These are phyloP conservation scores for Tylopilus vinaceipallidus DNA, from an alignment of 768 basidiomycete species.

Conservation along the genomic window DNA sequence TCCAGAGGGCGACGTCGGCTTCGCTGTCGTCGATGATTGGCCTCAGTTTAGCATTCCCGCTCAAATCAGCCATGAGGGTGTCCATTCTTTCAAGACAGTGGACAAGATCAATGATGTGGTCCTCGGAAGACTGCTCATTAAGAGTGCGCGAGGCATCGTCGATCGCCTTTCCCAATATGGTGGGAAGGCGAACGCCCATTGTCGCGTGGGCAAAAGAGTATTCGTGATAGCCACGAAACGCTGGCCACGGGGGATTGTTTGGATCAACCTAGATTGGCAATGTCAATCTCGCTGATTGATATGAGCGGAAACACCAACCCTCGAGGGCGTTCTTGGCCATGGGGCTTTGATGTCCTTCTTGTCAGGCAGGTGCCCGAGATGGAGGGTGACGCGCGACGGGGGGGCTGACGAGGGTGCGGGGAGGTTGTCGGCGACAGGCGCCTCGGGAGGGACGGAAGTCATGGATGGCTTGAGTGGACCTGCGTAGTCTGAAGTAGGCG, in stretches of 20 bases:
- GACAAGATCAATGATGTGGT: constrained; percentile 79
- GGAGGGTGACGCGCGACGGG: constrained; percentile 65
- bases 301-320: constrained; percentile 38
- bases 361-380: constrained; percentile 70
- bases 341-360: constrained; percentile 70
- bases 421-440: not conserved
- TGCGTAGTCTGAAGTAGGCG: constrained; percentile 24
- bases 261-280: constrained; percentile 58
- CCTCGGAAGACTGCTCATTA: constrained; percentile 82
- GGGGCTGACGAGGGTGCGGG: constrained; percentile 23
- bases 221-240: constrained; percentile 77
- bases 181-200: constrained; percentile 94
- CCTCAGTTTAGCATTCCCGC: constrained; percentile 77
- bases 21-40: constrained; percentile 90
- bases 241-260: constrained; percentile 82
- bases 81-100: constrained; percentile 89
- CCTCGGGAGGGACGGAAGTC: not conserved
- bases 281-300: not conserved
- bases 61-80: constrained; percentile 82
- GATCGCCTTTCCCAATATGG: constrained; percentile 93
- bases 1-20: constrained; percentile 93
- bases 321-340: constrained; percentile 74
- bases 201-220: constrained; percentile 89
- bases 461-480: not conserved
- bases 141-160: constrained; percentile 88